Conservation (phyloP, 2,329 filamentous ascomycete species). For the Colletotrichum limetticola region DNA sequence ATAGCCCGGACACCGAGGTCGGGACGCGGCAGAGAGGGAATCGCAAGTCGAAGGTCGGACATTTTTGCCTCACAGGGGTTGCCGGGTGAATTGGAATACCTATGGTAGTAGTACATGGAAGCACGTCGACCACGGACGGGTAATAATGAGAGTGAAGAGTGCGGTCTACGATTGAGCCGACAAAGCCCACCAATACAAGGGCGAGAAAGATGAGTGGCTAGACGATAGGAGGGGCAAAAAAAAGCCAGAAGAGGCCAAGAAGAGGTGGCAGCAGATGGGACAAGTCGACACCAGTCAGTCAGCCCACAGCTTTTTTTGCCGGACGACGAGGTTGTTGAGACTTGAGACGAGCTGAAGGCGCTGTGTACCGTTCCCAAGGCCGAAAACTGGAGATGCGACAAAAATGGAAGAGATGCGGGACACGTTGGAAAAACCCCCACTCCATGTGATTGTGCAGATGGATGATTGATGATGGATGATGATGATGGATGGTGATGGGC, state of each 20-base stretch:
- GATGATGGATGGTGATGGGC: constrained; percentile 22
- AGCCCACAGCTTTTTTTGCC: constrained; percentile 19
- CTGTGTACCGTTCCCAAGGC: constrained; percentile 10
- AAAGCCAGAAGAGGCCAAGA: not conserved
- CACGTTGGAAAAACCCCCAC: constrained; percentile 15
- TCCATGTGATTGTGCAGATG: constrained; percentile 28
- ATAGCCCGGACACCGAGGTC: constrained; percentile 22
- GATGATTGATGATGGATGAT: constrained; percentile 22
- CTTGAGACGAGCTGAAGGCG: constrained; percentile 28
- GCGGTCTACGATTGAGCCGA: not conserved
- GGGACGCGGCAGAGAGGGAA: constrained; percentile 7
- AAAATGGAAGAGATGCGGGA: not conserved
- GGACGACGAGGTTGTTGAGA: constrained; percentile 24
- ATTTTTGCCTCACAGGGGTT: constrained; percentile 27
- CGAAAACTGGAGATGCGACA: constrained; percentile 28
- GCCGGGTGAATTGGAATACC: constrained; percentile 17
- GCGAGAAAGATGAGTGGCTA: constrained; percentile 11
- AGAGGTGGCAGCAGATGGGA: not conserved
- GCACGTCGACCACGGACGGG: not conserved
- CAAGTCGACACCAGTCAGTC: constrained; percentile 26
- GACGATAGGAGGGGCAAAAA: constrained; percentile 16
- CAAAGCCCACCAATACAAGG: constrained; percentile 31
- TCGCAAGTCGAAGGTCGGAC: not conserved
- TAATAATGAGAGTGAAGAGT: not conserved
- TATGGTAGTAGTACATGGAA: not conserved